Evolutionary conservation across 495 filamentous ascomycete species (phyloP), one percentile per base, ranked within the genome.

Genomic region (Trichodelitschia bisporula): DNA sequence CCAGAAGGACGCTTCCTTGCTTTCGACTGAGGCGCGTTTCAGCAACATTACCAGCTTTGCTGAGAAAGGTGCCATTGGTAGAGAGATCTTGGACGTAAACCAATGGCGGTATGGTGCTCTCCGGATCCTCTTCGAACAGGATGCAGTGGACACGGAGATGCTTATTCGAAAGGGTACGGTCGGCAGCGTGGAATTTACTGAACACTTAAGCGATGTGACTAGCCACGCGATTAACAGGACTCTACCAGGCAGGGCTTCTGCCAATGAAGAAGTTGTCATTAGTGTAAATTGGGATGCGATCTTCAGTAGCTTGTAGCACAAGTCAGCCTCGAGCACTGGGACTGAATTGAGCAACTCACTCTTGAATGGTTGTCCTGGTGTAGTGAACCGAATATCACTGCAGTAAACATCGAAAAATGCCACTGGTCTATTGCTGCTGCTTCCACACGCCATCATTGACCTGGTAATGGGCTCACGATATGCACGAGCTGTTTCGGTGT

Each of bases 61-160:
- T 42, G 19, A 43, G 25, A 30, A 33, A 35, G 1, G 48, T 46
- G 9, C 49, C 43, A 34, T 57, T 57, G 11, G 35, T 39, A 0
- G 54, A 57, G 9, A 56, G 31, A 29, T 52, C 53, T 14, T 47
- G 38, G 14, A 41, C 47, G 30, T 57, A 57, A 6, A 57, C 41
- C 15, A 57, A 36, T 5, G 54, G 49, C 0, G 40, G 23, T n/a
- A 49, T 38, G 2, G 38, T 40, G 6, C 32, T 24, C 2, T 33
- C 32, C 18, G 17, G 11, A 13, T 40, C 28, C 14, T 42, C 23
- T 13, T 51, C 53, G 34, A 46, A 53, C 4, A 48, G 12, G 25
- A 55, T 35, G 33, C 46, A 44, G 33, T 50, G 44, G 29, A 57
- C 40, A 9, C 44, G 40, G 12, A 57, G 34, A 36, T 57, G 54